Base-by-base conservation (phyloP, 176 grass and related monocot genomes). In the Hyparrhenia diplandra region DNA sequence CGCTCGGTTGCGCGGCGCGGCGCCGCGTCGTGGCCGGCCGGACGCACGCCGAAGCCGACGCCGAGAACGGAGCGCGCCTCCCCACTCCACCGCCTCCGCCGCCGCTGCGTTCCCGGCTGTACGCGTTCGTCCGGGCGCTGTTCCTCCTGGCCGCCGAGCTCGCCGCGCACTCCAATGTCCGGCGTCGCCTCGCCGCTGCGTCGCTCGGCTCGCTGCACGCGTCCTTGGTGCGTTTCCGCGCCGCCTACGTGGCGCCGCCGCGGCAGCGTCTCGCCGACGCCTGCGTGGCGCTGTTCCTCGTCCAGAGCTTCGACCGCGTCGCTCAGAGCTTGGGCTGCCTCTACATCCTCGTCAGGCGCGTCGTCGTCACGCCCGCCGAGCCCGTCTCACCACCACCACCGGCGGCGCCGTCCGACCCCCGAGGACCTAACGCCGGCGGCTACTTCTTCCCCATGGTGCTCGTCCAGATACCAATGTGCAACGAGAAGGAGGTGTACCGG, bases 401-500 rank as follows among this genome's bases (percentile, higher is more conserved):
- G n/a, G n/a, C n/a, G n/a, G n/a, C n/a, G n/a, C n/a, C n/a, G n/a
- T 5, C 71, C 28, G 87, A 89, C n/a, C 20, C 32, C 76, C 0
- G 82, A 87, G 73, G 92, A 98, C 86, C 85, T 81, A 13, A 57
- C 42, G 69, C 70, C 40, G 83, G 40, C 35, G 76, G 52, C 13
- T 84, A 47, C 13, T 93, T 83, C 54, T 95, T 85, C 54, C 95
- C 95, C 61, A 93, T 93, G 95, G 92, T 98, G 66, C 84, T 98
- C 4, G 88, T 98, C 59, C 95, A 98, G 68, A 95, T 98, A 55
- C 95, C 95, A 55, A 95, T 98, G 95, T 98, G 95, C 88, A 98
- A 98, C 63, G 92, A 98, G 90, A 89, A 80, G 75, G 95, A 98
- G 92, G 92, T 98, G 32, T 98, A 95, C 54, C 90, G 82, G 40